Base-by-base conservation (phyloP, 1,284 basidiomycete species). In the Rhodotorula glutinis region DNA sequence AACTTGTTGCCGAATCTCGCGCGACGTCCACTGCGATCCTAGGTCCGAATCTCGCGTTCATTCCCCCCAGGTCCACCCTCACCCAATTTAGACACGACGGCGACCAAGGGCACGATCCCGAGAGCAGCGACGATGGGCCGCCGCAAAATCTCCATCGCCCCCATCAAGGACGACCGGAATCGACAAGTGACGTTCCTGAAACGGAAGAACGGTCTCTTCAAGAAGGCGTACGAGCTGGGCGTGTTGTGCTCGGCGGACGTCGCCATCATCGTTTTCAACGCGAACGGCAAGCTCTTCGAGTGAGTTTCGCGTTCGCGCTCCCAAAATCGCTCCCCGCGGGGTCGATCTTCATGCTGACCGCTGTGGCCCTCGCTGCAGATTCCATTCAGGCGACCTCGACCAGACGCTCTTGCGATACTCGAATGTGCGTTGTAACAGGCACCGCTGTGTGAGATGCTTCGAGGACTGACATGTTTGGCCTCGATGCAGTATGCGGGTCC, bases 161-260 rank as follows among this genome's bases (percentile, higher is more conserved):
- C 90, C 71, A 92, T 92, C 75, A 85, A 85, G 43, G 89, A 92
- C 81, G 91, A 93, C 80, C 86, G 91, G 78, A 93, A 92, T 78
- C 87, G 91, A 71, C 88, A 88, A 69, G 91, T 93, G 74, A 93
- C 91, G 69, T 93, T 92, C 82, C 83, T 91, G 79, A 93, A 93
- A 86, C 89, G 90, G 74, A 91, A 91, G 82, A 89, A 89, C 67
- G 90, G 90, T 3, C 84, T 92, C 63, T 91, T 92, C 86, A 92
- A 92, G 79, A 92, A 92, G 78, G 90, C 90, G 0, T 90, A 91
- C 78, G 90, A 92, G 79, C 86, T 92, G 54, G 90, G 89, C 43
- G 89, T 92, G 5, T 80, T 88, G 60, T 88, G 86, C 75, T 85
- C 84, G 38, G 86, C 87, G 64, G 85, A 88, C 70, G 84, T 88